Conservation (phyloP, 2,329 filamentous ascomycete species). For the Corniculantispora saksenae region DNA sequence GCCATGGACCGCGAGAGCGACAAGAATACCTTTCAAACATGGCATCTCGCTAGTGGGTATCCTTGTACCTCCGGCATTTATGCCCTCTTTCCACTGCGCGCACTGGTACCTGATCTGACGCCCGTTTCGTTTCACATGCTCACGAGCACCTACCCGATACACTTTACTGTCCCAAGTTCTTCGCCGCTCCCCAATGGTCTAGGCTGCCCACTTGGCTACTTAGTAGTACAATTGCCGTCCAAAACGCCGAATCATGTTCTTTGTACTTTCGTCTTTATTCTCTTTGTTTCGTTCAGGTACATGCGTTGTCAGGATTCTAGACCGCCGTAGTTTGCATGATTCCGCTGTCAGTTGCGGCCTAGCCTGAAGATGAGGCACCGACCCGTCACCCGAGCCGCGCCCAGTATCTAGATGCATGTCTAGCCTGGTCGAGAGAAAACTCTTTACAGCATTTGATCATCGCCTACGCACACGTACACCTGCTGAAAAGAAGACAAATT, state of each 20-base stretch:
- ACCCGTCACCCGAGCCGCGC: neutral
- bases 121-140: conserved; percentile 16
- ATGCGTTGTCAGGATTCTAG: neutral
- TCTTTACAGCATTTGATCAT: neutral
- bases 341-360: neutral
- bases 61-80: neutral
- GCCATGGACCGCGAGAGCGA: neutral
- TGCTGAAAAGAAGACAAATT: neutral
- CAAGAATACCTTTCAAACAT: neutral
- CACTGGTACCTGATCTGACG: conserved; percentile 13
- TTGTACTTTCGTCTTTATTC: neutral
- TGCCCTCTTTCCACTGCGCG: neutral
- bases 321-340: neutral
- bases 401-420: neutral
- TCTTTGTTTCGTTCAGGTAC: neutral
- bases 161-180: neutral
- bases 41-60: neutral
- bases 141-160: conserved; percentile 10
- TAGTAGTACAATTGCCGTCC: neutral
- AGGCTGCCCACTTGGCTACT: neutral
- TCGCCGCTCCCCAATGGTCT: neutral
- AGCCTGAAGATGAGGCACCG: neutral
- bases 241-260: neutral
- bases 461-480: neutral
- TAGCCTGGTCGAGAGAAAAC: neutral